Conservation (phyloP, 345 rosid genomes). For the Adansonia digitata region DNA sequence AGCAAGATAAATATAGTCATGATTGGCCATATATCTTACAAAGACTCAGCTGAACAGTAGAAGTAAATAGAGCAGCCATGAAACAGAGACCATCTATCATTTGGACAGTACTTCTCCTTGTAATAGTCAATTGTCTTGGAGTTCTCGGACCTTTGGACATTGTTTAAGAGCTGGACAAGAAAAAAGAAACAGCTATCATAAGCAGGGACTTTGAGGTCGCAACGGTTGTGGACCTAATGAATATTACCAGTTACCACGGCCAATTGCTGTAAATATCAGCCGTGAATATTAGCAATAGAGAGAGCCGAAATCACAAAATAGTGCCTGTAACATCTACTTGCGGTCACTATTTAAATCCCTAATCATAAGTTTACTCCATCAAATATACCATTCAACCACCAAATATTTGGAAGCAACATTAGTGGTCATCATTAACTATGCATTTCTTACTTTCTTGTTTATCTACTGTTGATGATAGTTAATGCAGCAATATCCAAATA, state of each 20-base stretch:
- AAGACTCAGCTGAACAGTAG: slow-evolving; percentile 27
- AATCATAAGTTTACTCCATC: not conserved
- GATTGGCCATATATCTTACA: slow-evolving; percentile 38
- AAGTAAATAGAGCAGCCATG: slow-evolving; percentile 66
- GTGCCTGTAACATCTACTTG: too few relatives aligned
- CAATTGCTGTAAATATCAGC: too few relatives aligned
- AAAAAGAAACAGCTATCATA: not conserved
- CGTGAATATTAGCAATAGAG: too few relatives aligned
- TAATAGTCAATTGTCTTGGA: slow-evolving; percentile 39
- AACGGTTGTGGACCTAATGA: too few relatives aligned
- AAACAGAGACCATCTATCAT: slow-evolving; percentile 65
- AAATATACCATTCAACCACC: not conserved
- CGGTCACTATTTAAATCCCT: too few relatives aligned
- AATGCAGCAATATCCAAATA: not conserved
- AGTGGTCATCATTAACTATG: not conserved
- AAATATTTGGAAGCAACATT: not conserved
- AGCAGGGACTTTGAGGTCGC: too few relatives aligned
- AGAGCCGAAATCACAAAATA: too few relatives aligned
- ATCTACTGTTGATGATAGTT: slow-evolving; percentile 2
- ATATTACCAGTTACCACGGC: too few relatives aligned
- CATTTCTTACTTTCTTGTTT: not conserved
- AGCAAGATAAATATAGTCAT: not conserved
- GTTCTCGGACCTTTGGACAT: slow-evolving; percentile 49
- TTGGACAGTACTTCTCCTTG: slow-evolving; percentile 68
- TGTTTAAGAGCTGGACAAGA: slow-evolving; percentile 61